Conservation (phyloP, 2,329 filamentous ascomycete genomes). For the Onygenales sp. region DNA sequence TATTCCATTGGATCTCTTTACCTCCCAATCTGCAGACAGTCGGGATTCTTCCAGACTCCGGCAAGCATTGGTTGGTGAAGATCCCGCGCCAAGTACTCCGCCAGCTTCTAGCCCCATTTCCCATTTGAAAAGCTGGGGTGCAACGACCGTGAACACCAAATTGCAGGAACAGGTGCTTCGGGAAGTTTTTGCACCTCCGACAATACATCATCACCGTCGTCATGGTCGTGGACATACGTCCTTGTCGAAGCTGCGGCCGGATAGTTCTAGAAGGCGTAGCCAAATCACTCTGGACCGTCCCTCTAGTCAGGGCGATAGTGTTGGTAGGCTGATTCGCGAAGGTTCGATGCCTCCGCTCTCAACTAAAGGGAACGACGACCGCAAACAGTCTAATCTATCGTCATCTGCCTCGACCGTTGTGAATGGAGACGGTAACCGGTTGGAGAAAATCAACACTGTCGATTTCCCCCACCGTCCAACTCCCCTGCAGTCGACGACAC, state of each 20-base stretch:
- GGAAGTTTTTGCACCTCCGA: slow-evolving; percentile 79
- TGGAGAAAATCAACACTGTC: slow-evolving; percentile 25
- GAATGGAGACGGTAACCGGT: slow-evolving; percentile 22
- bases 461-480: slow-evolving; percentile 24
- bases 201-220: slow-evolving; percentile 70
- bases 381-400: slow-evolving; percentile 22
- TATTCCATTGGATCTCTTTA: slow-evolving; percentile 73
- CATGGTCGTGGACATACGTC: slow-evolving; percentile 55
- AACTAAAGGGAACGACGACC: slow-evolving; percentile 13
- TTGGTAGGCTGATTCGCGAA: slow-evolving; percentile 11
- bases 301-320: slow-evolving; percentile 14
- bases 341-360: slow-evolving; percentile 10
- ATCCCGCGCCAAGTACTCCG: background rate
- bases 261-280: slow-evolving; percentile 21
- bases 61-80: background rate
- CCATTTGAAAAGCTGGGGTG: slow-evolving; percentile 56
- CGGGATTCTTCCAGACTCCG: background rate
- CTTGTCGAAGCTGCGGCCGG: slow-evolving; percentile 42
- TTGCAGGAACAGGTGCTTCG: slow-evolving; percentile 85
- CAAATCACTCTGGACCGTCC: slow-evolving; percentile 27
- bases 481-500: slow-evolving; percentile 9
- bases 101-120: background rate
- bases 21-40: slow-evolving; percentile 37
- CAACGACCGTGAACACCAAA: slow-evolving; percentile 80
- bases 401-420: slow-evolving; percentile 30